These are phyloP conservation scores for Neurospora tetraspora DNA, from an alignment of 495 filamentous ascomycete genomes.

Conservation along the genomic window DNA sequence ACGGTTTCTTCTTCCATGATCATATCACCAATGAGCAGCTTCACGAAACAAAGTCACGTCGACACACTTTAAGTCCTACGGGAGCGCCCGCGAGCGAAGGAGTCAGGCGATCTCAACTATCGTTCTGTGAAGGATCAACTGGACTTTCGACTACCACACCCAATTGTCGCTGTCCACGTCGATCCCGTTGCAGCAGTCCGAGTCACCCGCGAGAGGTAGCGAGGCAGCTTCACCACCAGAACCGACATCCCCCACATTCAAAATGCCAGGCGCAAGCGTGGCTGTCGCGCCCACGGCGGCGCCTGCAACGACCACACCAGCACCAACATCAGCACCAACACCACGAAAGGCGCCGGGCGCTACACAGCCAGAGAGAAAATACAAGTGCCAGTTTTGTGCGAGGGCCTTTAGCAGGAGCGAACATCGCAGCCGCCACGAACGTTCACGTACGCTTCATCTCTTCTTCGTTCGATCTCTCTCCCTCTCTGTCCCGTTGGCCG, in stretches of 20 bases:
- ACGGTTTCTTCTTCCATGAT: slow-evolving; percentile 36
- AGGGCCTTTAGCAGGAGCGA: slow-evolving; percentile 95
- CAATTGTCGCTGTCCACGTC: slow-evolving; percentile 25
- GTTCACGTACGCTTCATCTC: slow-evolving; percentile 74
- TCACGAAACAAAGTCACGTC: slow-evolving; percentile 36
- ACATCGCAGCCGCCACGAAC: slow-evolving; percentile 91
- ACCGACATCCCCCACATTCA: slow-evolving; percentile 32
- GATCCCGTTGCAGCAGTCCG: slow-evolving; percentile 19
- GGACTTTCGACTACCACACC: slow-evolving; percentile 19
- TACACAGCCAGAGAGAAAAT: slow-evolving; percentile 74
- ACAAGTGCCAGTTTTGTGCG: slow-evolving; percentile 98
- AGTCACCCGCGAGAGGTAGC: not conserved
- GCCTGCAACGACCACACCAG: slow-evolving; percentile 13
- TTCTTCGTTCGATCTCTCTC: slow-evolving; percentile 7
- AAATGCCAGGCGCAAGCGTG: slow-evolving; percentile 58
- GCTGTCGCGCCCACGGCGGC: slow-evolving; percentile 35
- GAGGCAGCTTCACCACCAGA: slow-evolving; percentile 4
- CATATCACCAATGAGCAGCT: slow-evolving; percentile 49
- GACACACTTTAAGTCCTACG: slow-evolving; percentile 54
- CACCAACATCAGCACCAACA: slow-evolving; percentile 50
- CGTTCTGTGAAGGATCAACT: slow-evolving; percentile 35
- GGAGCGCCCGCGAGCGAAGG: slow-evolving; percentile 40
- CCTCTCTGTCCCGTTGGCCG: not conserved
- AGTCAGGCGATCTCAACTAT: slow-evolving; percentile 43
- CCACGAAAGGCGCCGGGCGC: slow-evolving; percentile 50